Base-by-base conservation (phyloP, 2,329 filamentous ascomycete genomes). In the Magnaporthiopsis incrustans region DNA sequence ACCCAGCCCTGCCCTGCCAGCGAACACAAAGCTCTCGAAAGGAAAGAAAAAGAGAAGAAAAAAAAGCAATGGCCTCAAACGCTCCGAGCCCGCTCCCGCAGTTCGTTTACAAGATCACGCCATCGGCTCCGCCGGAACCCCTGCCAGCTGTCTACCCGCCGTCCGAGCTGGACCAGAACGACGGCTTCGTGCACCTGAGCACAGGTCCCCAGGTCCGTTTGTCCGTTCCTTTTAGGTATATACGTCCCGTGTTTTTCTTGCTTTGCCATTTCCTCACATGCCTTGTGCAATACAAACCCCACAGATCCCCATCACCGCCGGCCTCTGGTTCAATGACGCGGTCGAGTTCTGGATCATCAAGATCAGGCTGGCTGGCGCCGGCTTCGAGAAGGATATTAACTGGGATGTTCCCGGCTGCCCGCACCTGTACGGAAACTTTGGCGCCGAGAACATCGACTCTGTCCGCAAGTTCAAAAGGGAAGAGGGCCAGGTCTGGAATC, bases 171-270 rank as follows among this genome's bases (percentile, higher is more conserved):
- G 85, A 88, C 72, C 73, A 74, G 67, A 78, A 82, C 50, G 85
- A 88, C 70, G 85, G 85, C 61, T 88, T 85, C 73, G 76, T 88
- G 38, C 85, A 88, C 68, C 72, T 88, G 22, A 87, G 85, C 70
- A 83, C 81, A 0, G 77, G 81, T 2, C 73, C 74, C 53, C 85
- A 88, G 76, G 82, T 82, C 70, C 69, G 71, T 66, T 25, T 18
- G 27, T 30, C 27, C 27, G 5, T 30, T 30, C 30, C 30, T 30
- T 30, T 30, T 30, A 30, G 30, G 2, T 30, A 18, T n/a, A n/a
- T n/a, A n/a, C n/a, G n/a, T n/a, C n/a, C n/a, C n/a, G n/a, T n/a
- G n/a, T n/a, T n/a, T 25, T 30, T 32, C 0, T 26, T 1, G 8
- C 7, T 2, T 12, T 11, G 11, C 7, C 25, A n/a, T 27, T 7